phyloP scores from a whole-genome alignment of 192 early-diverging fungal species.

The Rhizophagus sp. region DNA sequence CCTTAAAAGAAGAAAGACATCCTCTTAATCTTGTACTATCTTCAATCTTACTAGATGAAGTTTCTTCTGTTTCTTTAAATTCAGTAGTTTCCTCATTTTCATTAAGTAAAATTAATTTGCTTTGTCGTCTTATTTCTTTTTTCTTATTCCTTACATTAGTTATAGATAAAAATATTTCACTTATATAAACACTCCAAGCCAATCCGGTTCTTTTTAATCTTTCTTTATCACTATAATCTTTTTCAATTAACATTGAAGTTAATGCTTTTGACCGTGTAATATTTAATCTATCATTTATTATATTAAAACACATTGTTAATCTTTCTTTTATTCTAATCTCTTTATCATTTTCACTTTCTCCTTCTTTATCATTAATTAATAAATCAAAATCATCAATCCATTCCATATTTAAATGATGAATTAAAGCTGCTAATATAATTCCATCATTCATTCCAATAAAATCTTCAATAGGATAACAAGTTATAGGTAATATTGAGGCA shows the following conservation, averaged over 20 bases:
- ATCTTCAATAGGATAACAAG: slow-evolving; percentile 21
- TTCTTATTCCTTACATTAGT: not conserved
- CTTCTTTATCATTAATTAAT: slow-evolving; percentile 1
- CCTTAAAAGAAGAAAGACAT: not conserved
- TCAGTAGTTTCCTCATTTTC: not conserved
- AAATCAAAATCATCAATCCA: slow-evolving; percentile 28
- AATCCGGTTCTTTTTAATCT: not conserved
- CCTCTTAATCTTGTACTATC: not conserved
- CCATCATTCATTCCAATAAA: slow-evolving; percentile 29
- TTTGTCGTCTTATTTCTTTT: not conserved
- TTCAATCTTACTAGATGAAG: not conserved
- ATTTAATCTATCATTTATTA: slow-evolving; percentile 15
- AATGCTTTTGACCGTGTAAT: slow-evolving; percentile 1
- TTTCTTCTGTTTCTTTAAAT: not conserved
- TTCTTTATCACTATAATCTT: slow-evolving; percentile 1
- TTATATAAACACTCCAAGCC: slow-evolving; percentile 24
- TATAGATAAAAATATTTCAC: slow-evolving; percentile 22
- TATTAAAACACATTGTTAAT: slow-evolving; percentile 19
- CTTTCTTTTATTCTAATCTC: slow-evolving; percentile 13
- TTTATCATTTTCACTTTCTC: not conserved
- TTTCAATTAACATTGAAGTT: slow-evolving; percentile 14
- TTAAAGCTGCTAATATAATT: slow-evolving; percentile 15
- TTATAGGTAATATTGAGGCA: slow-evolving; percentile 1
- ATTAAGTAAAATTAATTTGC: not conserved
- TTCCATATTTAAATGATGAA: slow-evolving; percentile 23